A percentile compares a stretch with the other conserved stretches of the same genome.
These are phyloP conservation scores for Schizochytrium sp. DNA, from an alignment of 108 stramenopile genomes.

Conservation along the genomic window DNA sequence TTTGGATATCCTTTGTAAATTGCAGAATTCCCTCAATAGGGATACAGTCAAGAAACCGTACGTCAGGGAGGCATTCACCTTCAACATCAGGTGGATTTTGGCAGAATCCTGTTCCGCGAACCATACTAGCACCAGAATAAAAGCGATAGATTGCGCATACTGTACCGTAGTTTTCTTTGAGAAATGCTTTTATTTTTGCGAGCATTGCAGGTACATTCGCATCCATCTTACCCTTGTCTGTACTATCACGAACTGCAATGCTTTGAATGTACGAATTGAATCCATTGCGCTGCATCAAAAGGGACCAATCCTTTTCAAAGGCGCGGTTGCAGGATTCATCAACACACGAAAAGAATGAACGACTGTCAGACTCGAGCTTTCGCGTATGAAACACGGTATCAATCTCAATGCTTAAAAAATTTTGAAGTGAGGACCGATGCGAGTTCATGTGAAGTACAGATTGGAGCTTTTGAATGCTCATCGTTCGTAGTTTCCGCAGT, in stretches of 20 bases:
- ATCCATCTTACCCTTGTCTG: constrained; percentile 41
- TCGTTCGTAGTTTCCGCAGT: not conserved
- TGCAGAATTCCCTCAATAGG: constrained; percentile 14
- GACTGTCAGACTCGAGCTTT: constrained; percentile 42
- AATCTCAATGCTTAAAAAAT: not conserved
- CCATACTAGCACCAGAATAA: not conserved
- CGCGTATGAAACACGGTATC: constrained; percentile 7
- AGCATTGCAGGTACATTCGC: constrained; percentile 48
- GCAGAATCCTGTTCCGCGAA: not conserved
- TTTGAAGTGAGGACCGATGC: constrained; percentile 10
- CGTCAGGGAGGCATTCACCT: not conserved
- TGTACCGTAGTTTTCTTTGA: not conserved
- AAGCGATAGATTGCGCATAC: constrained; percentile 19
- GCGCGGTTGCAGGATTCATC: constrained; percentile 1
- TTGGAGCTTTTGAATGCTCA: constrained; percentile 27
- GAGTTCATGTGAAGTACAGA: not conserved
- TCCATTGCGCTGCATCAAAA: constrained; percentile 1
- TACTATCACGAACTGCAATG: constrained; percentile 58
- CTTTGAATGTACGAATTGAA: constrained; percentile 44
- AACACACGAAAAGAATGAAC: not conserved
- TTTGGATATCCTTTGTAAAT: not conserved
- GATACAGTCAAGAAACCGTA: constrained; percentile 26
- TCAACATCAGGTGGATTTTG: not conserved
- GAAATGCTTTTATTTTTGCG: constrained; percentile 17
- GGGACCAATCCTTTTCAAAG: constrained; percentile 42